Evolutionary conservation across 2,329 filamentous ascomycete genomes (phyloP).

Genomic region (Arthrinium puccinioides): DNA sequence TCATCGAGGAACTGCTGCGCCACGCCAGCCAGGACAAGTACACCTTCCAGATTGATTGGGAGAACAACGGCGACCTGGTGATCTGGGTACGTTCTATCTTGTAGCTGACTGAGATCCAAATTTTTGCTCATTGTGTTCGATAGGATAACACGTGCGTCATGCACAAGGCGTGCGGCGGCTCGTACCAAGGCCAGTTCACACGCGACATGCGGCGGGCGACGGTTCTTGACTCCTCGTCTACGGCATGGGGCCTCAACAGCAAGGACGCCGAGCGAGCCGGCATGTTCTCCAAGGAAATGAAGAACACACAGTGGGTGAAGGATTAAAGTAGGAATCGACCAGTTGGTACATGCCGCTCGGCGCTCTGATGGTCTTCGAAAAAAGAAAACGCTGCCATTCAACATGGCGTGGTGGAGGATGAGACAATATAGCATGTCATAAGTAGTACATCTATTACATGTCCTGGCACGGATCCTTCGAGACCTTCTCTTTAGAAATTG

Average conservation of each 20-base stretch:
- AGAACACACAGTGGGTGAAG: not conserved
- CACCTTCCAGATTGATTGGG: slow-evolving; percentile 38
- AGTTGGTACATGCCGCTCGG: too few species aligned
- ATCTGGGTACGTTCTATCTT: slow-evolving; percentile 34
- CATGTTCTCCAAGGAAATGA: not conserved
- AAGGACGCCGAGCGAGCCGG: slow-evolving; percentile 15
- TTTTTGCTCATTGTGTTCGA: not conserved
- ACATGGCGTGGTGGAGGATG: too few species aligned
- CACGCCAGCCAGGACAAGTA: slow-evolving; percentile 42
- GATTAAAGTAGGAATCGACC: too few species aligned
- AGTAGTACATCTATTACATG: too few species aligned
- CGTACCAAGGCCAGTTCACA: slow-evolving; percentile 37
- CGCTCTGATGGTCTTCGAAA: too few species aligned
- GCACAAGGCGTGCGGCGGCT: slow-evolving; percentile 42
- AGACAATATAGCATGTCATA: too few species aligned
- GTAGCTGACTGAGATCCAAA: not conserved
- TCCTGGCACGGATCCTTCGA: too few species aligned
- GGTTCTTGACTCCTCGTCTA: slow-evolving; percentile 37
- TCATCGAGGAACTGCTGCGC: slow-evolving; percentile 24
- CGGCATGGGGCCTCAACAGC: slow-evolving; percentile 30
- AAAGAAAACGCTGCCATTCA: too few species aligned
- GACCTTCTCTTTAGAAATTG: too few species aligned
- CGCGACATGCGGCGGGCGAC: slow-evolving; percentile 50
- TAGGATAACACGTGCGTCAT: slow-evolving; percentile 47
- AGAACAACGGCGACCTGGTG: slow-evolving; percentile 40